Evolutionary conservation across 768 basidiomycete genomes (phyloP).

Genomic region (Trametopsis cervina): DNA sequence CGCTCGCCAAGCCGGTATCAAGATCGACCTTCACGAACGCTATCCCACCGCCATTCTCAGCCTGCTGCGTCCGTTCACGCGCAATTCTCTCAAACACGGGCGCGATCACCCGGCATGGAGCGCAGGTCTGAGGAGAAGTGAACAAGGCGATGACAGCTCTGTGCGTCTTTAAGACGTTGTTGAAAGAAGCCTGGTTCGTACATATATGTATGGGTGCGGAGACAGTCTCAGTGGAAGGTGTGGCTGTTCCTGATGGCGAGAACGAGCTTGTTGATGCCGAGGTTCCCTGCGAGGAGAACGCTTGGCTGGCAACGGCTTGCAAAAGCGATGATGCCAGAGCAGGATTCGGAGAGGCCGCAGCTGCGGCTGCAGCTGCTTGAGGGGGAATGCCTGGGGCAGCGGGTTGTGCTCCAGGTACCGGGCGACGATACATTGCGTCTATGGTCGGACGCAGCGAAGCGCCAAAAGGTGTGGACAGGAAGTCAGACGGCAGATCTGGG

Average conservation of each 20-base stretch:
- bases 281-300: constrained; percentile 25
- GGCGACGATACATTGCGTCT: constrained; percentile 77
- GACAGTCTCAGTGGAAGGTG: constrained; percentile 42
- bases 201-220: constrained; percentile 61
- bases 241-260: constrained; percentile 21
- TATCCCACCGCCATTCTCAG: constrained; percentile 30
- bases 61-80: constrained; percentile 39
- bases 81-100: constrained; percentile 80
- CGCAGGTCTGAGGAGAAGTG: constrained; percentile 67
- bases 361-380: constrained; percentile 24
- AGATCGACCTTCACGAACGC: constrained; percentile 86
- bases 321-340: constrained; percentile 47
- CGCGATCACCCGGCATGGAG: constrained; percentile 78
- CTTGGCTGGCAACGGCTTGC: constrained; percentile 49
- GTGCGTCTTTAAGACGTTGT: constrained; percentile 55
- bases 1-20: constrained; percentile 54
- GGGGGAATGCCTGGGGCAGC: constrained; percentile 25
- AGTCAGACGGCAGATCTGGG: constrained; percentile 71
- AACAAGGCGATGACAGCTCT: constrained; percentile 77
- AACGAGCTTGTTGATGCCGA: constrained; percentile 17
- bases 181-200: constrained; percentile 71
- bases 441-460: constrained; percentile 83
- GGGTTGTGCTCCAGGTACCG: constrained; percentile 34
- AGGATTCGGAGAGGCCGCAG: constrained; percentile 35
- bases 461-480: constrained; percentile 86